These are phyloP conservation scores for Pichia sp. DNA, from an alignment of 1,139 yeast genomes.

Conservation along the genomic window DNA sequence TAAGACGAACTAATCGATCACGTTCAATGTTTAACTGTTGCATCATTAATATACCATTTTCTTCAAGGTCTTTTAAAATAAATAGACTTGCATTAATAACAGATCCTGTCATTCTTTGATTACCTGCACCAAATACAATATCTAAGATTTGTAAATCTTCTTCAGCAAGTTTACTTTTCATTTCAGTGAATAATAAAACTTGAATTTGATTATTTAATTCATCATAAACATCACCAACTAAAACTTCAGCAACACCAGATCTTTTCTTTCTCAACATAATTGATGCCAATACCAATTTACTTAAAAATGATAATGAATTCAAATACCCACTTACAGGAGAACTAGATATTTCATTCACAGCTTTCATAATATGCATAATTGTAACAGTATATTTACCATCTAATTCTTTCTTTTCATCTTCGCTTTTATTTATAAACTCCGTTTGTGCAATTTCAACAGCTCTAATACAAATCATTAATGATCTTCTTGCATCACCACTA, in stretches of 20 bases:
- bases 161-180: constrained; percentile 19
- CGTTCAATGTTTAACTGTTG: constrained; percentile 68
- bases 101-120: constrained; percentile 7
- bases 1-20: constrained; percentile 53
- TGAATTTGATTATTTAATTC: constrained; percentile 47
- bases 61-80: constrained; percentile 61
- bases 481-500: constrained; percentile 95
- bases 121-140: constrained; percentile 30
- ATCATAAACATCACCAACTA: constrained; percentile 70
- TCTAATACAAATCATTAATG: constrained; percentile 78
- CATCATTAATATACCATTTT: constrained; percentile 66
- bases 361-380: constrained; percentile 65
- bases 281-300: constrained; percentile 67
- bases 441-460: constrained; percentile 85
- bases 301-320: constrained; percentile 54
- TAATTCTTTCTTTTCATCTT: constrained; percentile 24
- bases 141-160: constrained; percentile 27
- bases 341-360: constrained; percentile 72
- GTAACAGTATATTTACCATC: constrained; percentile 50
- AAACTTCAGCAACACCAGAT: constrained; percentile 63
- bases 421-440: constrained; percentile 36
- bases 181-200: constrained; percentile 23
- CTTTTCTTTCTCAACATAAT: constrained; percentile 59
- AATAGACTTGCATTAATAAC: constrained; percentile 40
- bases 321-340: constrained; percentile 65